phyloP scores from a whole-genome alignment of 2,329 filamentous ascomycete genomes.

The Nothopassalora personata region DNA sequence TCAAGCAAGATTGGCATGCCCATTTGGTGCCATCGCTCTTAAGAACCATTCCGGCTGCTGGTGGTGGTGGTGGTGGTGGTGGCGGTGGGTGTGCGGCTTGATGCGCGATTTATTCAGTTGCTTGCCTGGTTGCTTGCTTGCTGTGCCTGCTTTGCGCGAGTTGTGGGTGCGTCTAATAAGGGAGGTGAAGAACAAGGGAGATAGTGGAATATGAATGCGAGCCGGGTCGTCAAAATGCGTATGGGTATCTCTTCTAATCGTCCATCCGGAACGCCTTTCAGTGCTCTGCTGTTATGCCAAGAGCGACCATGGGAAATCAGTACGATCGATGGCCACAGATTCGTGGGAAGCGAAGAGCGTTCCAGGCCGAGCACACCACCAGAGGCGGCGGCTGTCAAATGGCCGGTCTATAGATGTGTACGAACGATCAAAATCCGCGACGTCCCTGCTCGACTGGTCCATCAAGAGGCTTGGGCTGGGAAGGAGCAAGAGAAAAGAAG shows the following conservation, averaged over 20 bases:
- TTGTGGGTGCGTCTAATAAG: neutral
- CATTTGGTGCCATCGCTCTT: slow-evolving; percentile 81
- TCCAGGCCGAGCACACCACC: slow-evolving; percentile 32
- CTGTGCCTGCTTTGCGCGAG: neutral
- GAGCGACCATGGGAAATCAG: neutral
- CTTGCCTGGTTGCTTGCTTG: too few species aligned
- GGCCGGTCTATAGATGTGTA: slow-evolving; percentile 19
- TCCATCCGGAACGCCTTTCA: slow-evolving; percentile 15
- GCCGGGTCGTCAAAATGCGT: slow-evolving; percentile 2
- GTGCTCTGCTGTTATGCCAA: slow-evolving; percentile 4
- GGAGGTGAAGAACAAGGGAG: too few species aligned
- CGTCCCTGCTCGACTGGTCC: neutral
- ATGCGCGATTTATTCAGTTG: too few species aligned
- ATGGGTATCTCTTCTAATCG: slow-evolving; percentile 8
- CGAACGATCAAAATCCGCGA: slow-evolving; percentile 20
- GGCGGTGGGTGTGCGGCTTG: slow-evolving; percentile 16
- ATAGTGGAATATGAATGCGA: neutral
- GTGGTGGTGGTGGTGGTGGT: slow-evolving; percentile 7
- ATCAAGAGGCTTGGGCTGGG: neutral
- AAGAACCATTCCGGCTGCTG: slow-evolving; percentile 31
- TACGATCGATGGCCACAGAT: neutral
- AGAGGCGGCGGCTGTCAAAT: slow-evolving; percentile 32
- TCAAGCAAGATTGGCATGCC: slow-evolving; percentile 96
- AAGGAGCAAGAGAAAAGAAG: neutral
- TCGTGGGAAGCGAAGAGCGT: slow-evolving; percentile 14